phyloP scores from a whole-genome alignment of 306 rosid species.

The Gastrolobium villosum region DNA sequence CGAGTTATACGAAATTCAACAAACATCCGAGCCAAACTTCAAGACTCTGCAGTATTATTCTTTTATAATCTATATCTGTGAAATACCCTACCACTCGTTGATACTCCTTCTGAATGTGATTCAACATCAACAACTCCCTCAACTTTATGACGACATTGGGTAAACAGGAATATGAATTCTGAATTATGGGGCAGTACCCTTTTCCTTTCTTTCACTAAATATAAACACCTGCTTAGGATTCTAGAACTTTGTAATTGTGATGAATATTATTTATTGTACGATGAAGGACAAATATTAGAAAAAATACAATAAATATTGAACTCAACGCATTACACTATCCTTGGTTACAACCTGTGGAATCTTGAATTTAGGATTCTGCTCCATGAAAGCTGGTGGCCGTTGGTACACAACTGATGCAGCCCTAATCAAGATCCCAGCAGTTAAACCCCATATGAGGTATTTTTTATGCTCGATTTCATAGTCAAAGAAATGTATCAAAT shows the following conservation, averaged over 20 bases:
- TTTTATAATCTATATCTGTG: no score
- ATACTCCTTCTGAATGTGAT: not conserved
- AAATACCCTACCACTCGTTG: not conserved
- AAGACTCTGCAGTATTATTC: no score
- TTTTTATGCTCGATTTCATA: constrained; percentile 64
- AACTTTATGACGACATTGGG: constrained; percentile 4
- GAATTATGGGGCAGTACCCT: constrained; percentile 18
- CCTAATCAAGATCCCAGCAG: constrained; percentile 93
- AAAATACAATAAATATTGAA: constrained; percentile 37
- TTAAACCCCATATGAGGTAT: constrained; percentile 90
- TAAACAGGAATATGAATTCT: constrained; percentile 23
- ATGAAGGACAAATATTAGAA: constrained; percentile 35
- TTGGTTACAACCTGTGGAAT: constrained; percentile 59
- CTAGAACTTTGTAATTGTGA: constrained; percentile 15
- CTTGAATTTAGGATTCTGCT: constrained; percentile 86
- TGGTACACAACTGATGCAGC: constrained; percentile 88
- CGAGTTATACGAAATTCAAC: not conserved
- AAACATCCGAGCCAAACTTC: not conserved
- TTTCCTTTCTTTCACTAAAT: constrained; percentile 42
- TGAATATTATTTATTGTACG: constrained; percentile 21
- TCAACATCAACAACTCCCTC: constrained; percentile 5
- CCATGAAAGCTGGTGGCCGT: constrained; percentile 80
- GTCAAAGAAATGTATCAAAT: constrained; percentile 81
- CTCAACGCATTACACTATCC: constrained; percentile 61
- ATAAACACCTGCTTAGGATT: constrained; percentile 24